phyloP scores from a whole-genome alignment of 2,329 filamentous ascomycete species.

The Fusarium tjaetaba region DNA sequence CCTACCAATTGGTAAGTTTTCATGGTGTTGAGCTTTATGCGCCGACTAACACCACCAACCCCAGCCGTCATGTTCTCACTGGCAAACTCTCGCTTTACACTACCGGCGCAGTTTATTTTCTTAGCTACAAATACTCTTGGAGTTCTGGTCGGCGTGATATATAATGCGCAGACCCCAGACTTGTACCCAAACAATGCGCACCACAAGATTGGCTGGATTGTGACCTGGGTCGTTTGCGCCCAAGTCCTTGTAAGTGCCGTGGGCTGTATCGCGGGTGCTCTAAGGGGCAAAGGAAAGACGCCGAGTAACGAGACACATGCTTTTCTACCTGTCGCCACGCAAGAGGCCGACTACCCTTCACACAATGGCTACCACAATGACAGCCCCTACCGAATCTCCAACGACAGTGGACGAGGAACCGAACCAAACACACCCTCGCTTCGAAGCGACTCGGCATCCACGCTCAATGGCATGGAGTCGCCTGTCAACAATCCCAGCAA shows the following conservation, averaged over 20 bases:
- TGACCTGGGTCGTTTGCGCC: constrained; percentile 75
- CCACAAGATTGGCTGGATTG: constrained; percentile 86
- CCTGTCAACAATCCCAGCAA: constrained; percentile 52
- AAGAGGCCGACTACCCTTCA: not conserved
- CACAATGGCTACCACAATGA: constrained; percentile 62
- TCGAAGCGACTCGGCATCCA: constrained; percentile 72
- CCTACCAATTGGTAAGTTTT: constrained; percentile 73
- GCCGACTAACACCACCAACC: constrained; percentile 9
- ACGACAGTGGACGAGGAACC: constrained; percentile 80
- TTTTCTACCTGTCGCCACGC: constrained; percentile 71
- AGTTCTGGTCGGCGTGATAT: constrained; percentile 72
- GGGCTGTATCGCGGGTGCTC: constrained; percentile 61
- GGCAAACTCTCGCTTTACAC: constrained; percentile 77
- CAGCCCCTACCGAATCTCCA: constrained; percentile 65
- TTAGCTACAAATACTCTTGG: constrained; percentile 71
- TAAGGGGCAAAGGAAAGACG: not conserved
- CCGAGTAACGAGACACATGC: constrained; percentile 47
- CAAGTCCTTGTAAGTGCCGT: constrained; percentile 77
- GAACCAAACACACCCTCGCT: constrained; percentile 75
- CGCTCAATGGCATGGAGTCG: constrained; percentile 55
- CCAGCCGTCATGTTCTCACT: constrained; percentile 87
- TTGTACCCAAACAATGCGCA: constrained; percentile 90
- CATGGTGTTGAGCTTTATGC: not conserved
- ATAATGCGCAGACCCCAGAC: constrained; percentile 84
- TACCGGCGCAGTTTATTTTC: constrained; percentile 76